Evolutionary conservation across 495 filamentous ascomycete genomes (phyloP).

Genomic region (Lepidopterella palustris): DNA sequence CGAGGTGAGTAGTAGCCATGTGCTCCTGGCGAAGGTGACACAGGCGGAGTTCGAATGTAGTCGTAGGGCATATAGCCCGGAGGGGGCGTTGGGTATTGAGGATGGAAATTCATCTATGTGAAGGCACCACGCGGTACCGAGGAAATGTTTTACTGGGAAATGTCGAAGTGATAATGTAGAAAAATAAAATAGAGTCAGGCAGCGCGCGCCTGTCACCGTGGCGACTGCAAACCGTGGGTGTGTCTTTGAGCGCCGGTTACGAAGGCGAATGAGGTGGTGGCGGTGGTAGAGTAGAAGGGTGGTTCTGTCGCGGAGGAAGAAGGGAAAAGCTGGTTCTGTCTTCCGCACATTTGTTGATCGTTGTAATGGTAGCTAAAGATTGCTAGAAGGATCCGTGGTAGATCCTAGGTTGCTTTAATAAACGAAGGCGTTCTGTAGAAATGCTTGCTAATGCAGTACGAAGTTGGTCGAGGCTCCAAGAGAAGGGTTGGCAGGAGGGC

Average conservation of each 20-base stretch:
- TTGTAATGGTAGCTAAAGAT: background rate
- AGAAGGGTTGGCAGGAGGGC: constrained; percentile 1
- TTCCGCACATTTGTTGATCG: constrained; percentile 32
- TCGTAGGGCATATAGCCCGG: constrained; percentile 34
- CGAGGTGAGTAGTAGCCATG: constrained; percentile 37
- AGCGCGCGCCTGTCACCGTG: constrained; percentile 23
- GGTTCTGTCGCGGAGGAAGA: constrained; percentile 25
- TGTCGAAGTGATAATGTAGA: background rate
- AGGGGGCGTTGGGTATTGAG: constrained; percentile 33
- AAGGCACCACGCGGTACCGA: constrained; percentile 12
- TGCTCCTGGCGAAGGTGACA: constrained; percentile 30
- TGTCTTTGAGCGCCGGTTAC: constrained; percentile 24
- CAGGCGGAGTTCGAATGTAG: constrained; percentile 34
- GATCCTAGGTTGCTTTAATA: constrained; percentile 6
- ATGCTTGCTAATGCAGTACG: constrained; percentile 21
- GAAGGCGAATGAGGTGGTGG: too few relatives aligned
- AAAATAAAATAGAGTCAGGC: constrained; percentile 17
- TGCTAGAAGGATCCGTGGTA: constrained; percentile 24
- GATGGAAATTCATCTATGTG: constrained; percentile 31
- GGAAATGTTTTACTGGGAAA: background rate
- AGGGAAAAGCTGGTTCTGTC: constrained; percentile 19
- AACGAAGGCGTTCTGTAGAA: constrained; percentile 2
- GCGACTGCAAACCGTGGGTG: constrained; percentile 21
- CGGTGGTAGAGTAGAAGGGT: constrained; percentile 17
- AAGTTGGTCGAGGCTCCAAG: constrained; percentile 8